Base-by-base conservation (phyloP, 345 rosid species). In the Eucalyptus caleyi region DNA sequence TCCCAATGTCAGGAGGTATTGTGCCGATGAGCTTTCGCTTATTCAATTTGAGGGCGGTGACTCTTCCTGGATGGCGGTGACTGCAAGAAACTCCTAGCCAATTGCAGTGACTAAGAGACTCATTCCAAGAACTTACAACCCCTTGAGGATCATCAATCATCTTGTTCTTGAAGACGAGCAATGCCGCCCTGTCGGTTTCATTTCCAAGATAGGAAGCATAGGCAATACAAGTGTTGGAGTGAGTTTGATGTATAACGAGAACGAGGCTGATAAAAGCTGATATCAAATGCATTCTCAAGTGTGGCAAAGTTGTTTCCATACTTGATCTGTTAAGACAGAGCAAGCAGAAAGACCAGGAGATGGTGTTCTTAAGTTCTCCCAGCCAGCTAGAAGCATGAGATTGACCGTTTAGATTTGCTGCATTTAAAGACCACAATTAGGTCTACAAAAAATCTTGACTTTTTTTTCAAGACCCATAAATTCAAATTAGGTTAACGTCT, bases 361-460 rank as follows among this genome's bases (percentile, higher is more conserved):
- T 60, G 3, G 16, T 60, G 32, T 12, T 27, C 32, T 27, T 27
- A 60, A 1, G 32, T 1, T 60, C 3, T 1, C 62, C 62, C 1
- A 2, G 27, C 62, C 62, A 60, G 32, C 69, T 1, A 60, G 69
- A 60, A 60, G 32, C 32, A 60, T 1, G 9, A 60, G 69, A 60
- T 27, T 60, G 69, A 27, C 69, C 69, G 32, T 60, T 19, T 53
- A 53, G 56, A 53, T 7, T 53, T 53, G 45, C 45, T 27, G 69
- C 2, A 60, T 60, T 1, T 0, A 60, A 60, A 1, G 69, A 60
- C 32, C 69, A 12, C 32, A 12, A 60, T 2, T 1, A 0, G 8
- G 69, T 60, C 69, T 16, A 26, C 32, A 12, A 27, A 60, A 27
- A 60, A 4, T 0, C 15, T 27, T 60, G 69, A 60, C 69, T 60